Percentiles rank a stretch among this genome's conserved stretches.
Evolutionary conservation across 208 protist species (phyloP).

Genomic region (Trypanosoma avium): DNA sequence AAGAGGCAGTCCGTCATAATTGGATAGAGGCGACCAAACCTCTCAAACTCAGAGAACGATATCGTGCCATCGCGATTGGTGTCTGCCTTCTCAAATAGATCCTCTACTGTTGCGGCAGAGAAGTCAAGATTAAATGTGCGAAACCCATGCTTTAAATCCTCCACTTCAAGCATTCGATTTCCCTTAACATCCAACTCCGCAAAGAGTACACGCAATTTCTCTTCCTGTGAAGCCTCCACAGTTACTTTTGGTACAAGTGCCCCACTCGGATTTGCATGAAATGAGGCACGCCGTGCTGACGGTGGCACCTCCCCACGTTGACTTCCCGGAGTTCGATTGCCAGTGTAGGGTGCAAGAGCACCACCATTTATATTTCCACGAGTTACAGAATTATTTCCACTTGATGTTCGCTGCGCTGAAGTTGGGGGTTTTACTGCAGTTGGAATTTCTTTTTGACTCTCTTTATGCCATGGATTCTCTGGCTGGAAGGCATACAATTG

Average conservation of each 20-base stretch:
- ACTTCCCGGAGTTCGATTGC: conserved; percentile 37
- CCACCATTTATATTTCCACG: conserved; percentile 12
- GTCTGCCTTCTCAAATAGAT: conserved; percentile 88
- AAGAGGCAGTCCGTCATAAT: conserved; percentile 92
- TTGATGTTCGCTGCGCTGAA: conserved; percentile 18
- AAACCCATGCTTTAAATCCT: conserved; percentile 85
- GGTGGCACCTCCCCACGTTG: conserved; percentile 29
- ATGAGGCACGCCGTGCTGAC: conserved; percentile 38
- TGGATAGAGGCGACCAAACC: conserved; percentile 84
- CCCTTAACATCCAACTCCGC: conserved; percentile 84
- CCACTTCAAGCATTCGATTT: conserved; percentile 72
- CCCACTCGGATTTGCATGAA: conserved; percentile 30
- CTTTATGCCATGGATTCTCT: conserved; percentile 91
- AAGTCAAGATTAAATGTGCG: conserved; percentile 82
- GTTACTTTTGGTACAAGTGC: conserved; percentile 59
- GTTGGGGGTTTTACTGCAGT: conserved; percentile 70
- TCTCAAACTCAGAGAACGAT: conserved; percentile 89
- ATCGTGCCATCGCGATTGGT: conserved; percentile 82
- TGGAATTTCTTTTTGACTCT: conserved; percentile 87
- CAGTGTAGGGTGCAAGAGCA: conserved; percentile 67
- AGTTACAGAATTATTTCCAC: background rate
- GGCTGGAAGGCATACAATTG: conserved; percentile 92
- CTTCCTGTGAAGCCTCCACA: conserved; percentile 71
- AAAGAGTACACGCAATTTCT: conserved; percentile 89
- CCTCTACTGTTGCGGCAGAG: conserved; percentile 82